These are phyloP conservation scores for Raddia guianensis DNA, from an alignment of 176 grass and related monocot species.

Conservation along the genomic window DNA sequence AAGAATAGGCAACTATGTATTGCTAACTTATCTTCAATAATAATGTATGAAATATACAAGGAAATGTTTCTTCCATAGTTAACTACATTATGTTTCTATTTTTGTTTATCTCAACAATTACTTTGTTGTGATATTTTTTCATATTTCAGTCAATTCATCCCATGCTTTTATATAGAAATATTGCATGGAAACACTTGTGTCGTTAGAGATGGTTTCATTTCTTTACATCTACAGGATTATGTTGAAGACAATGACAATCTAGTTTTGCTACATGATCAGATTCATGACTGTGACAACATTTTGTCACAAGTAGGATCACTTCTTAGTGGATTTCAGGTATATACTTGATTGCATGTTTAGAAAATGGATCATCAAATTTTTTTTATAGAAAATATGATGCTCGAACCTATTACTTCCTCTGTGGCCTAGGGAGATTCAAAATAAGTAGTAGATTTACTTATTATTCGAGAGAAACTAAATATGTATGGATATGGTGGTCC, in stretches of 20 bases:
- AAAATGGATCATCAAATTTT: background rate
- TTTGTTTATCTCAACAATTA: constrained; percentile 7
- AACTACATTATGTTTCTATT: background rate
- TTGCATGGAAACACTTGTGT: constrained; percentile 19
- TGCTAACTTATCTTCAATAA: constrained; percentile 2
- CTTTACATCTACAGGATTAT: constrained; percentile 62
- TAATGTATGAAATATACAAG: constrained; percentile 23
- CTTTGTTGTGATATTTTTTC: background rate
- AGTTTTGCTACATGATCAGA: constrained; percentile 62
- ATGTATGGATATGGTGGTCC: background rate
- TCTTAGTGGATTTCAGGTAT: constrained; percentile 72
- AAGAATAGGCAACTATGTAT: background rate
- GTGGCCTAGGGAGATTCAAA: too few relatives aligned
- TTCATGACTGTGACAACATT: constrained; percentile 71
- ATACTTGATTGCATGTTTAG: constrained; percentile 29
- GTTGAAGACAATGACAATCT: constrained; percentile 70
- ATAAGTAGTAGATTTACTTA: constrained; percentile 23
- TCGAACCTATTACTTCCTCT: background rate
- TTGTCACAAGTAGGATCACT: constrained; percentile 68
- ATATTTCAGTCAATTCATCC: background rate
- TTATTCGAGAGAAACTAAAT: constrained; percentile 3
- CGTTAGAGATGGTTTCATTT: constrained; percentile 39
- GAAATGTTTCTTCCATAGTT: background rate
- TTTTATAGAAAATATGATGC: too few relatives aligned
- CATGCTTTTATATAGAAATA: constrained; percentile 2